Percentiles rank a stretch among this genome's conserved stretches.
phyloP scores from a whole-genome alignment of 495 filamentous ascomycete genomes.

The Penicillium alfredii region DNA sequence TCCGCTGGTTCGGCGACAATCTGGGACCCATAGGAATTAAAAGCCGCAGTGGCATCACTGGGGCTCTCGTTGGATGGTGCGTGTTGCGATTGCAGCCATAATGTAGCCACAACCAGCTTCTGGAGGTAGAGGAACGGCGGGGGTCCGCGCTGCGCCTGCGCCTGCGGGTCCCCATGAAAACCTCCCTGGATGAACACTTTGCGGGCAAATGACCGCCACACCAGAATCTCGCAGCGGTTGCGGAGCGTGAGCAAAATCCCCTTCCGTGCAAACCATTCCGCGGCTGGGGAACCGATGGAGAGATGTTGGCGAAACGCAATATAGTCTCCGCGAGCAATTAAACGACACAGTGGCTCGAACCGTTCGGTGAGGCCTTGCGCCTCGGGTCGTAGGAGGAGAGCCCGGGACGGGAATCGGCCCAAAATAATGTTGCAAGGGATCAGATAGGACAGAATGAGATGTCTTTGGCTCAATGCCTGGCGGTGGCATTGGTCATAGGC shows the following conservation, averaged over 20 bases:
- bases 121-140: constrained; percentile 41
- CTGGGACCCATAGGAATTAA: constrained; percentile 26
- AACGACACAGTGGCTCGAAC: constrained; percentile 66
- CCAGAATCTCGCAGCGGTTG: constrained; percentile 68
- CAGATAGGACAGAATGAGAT: constrained; percentile 76
- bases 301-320: constrained; percentile 67
- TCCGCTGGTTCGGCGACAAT: constrained; percentile 27
- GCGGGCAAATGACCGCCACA: constrained; percentile 79
- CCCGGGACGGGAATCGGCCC: constrained; percentile 70
- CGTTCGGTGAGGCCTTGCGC: constrained; percentile 59
- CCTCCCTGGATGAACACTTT: constrained; percentile 65
- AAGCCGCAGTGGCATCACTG: constrained; percentile 9
- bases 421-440: constrained; percentile 78
- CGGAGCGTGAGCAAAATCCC: constrained; percentile 67
- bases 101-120: constrained; percentile 33
- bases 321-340: constrained; percentile 76
- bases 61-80: constrained; percentile 1
- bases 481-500: constrained; percentile 75
- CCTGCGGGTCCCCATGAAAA: constrained; percentile 41
- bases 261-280: constrained; percentile 68
- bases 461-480: constrained; percentile 62
- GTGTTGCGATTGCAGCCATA: constrained; percentile 37
- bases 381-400: constrained; percentile 65
- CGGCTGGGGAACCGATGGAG: constrained; percentile 40
- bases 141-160: constrained; percentile 34